Evolutionary conservation across 1,284 basidiomycete genomes (phyloP), one percentile per base, ranked within the genome.

Genomic region (Pholiota adiposa): DNA sequence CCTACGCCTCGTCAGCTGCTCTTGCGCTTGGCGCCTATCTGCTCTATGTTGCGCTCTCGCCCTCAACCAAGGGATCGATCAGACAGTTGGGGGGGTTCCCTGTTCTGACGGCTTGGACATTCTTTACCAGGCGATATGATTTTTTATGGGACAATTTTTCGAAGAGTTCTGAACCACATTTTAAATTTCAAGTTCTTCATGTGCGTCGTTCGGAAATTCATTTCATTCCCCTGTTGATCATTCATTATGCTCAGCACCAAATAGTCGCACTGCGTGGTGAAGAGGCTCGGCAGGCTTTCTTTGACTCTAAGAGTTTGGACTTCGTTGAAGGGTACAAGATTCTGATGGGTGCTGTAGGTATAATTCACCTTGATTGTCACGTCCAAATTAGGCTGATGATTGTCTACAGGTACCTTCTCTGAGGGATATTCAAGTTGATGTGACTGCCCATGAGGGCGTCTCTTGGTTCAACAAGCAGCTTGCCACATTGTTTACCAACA

Each of bases 241-340:
- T 14, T 49, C 5, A 5, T 51, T 21, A 21, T 40, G 18, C 16
- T 34, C 36, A 65, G 63, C 62, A 65, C 50, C 59, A 52, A 23
- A 62, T 68, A 1, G 69, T 75, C 7, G 75, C 72, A 1, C 43
- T 77, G 29, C 61, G 64, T 6, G 77, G 76, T 0, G 71, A 73
- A 23, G 68, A 72, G 31, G 68, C 68, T 12, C 68, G 76, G 3
- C 72, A 72, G 49, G 59, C 61, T 1, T 77, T 76, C 61, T 75
- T 76, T 54, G 67, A 70, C 34, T 66, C 69, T 36, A 70, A 68
- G 54, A 67, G 63, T 36, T 63, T 77, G n/a, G 59, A 66, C 50
- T 68, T 74, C 34, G 43, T 40, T 8, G 74, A 77, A 63, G 77
- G 76, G 6, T 77, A 76, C 53, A 67, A 61, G 27, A 69, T 77